Evolutionary conservation across 2,329 filamentous ascomycete genomes (phyloP), one percentile per base, ranked within the genome.

Genomic region (Aspergillus novofumigatus): DNA sequence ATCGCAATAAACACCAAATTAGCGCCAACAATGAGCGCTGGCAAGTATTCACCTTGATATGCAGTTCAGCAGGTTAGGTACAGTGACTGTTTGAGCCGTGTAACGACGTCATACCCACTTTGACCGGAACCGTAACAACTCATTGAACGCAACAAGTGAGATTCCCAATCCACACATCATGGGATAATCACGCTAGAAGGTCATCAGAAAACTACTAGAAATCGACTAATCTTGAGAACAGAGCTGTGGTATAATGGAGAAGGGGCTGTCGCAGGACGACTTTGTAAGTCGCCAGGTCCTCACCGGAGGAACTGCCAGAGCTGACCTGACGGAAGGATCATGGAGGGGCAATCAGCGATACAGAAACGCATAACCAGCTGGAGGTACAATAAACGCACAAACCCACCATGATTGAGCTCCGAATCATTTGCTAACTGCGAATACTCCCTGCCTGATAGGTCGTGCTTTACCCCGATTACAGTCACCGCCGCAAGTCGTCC

Each of bases 401-500:
- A 23, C 32, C 17, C 35, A 28, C 14, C 29, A 11, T 35, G 21
- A 17, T 35, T 51, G 49, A 44, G 44, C 47, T 3, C 28, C 23
- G 9, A 48, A 51, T 50, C 45, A 51, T 9, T 4, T 32, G 32
- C 49, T 52, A 28, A 41, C 53, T 11, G n/a, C 44, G 11, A 42
- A 53, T 58, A 25, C 54, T 9, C 29, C n/a, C 32, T 45, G 47
- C 47, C 23, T 51, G 20, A 17, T 65, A 86, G 81, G 83, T 87
- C 49, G 75, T 83, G 52, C 84, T 86, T 67, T 80, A 81, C 64
- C 74, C 76, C 49, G 78, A 81, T 55, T 76, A 69, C 57, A 75
- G 70, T 50, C 80, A 81, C 60, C 81, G 84, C 55, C 82, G 85
- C 64, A 84, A 84, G 72, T 85, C 85, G 21, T 87, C 85, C 3